Base-by-base conservation (phyloP, 768 basidiomycete species). In the Phlebiopsis flavidoalba region DNA sequence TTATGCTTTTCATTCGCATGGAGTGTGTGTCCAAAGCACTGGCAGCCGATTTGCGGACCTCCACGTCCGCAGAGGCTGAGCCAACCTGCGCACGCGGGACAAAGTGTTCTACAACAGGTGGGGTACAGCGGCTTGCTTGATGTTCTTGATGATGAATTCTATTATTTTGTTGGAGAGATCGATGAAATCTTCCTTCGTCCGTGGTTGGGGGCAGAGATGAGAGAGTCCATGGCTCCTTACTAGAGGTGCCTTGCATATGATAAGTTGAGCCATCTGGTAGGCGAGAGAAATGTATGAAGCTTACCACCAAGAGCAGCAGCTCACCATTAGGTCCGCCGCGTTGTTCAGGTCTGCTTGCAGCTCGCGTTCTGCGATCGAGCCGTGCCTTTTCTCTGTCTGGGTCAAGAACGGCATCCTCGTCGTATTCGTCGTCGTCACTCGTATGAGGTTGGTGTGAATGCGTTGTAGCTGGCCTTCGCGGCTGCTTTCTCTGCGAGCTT, bases 1-100 rank as follows among this genome's bases (percentile, higher is more conserved):
- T 86, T 91, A 76, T 95, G 92, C 77, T 98, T 99, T 77, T 95
- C 93, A 69, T 96, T 98, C 53, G 94, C 90, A 6, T 98, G 79
- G 2, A n/a, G n/a, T n/a, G n/a, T n/a, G 91, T 88, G 15, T 91
- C 93, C 58, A 99, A 76, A 3, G 79, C 86, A 53, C 86, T 89
- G 0, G 93, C 91, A 0, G 85, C 91, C 71, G n/a, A n/a, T n/a
- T 98, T 98, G 63, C 95, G 83, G 26, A 94, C 87, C 66, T 99
- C 96, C 55, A 94, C 86, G 63, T 98, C 94, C 87, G 90, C 58
- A 98, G 80, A 5, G 93, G 85, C 60, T 78, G 74, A 0, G 89
- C 87, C 15, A 97, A 75, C 54, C 87, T 86, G 50, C 88, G 86
- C n/a, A n/a, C n/a, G n/a, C n/a, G n/a, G n/a, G 17, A 85, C 85